Evolutionary conservation across 805 yeast genomes (phyloP), one percentile per base, ranked within the genome.

Genomic region (Candida morakotiae): DNA sequence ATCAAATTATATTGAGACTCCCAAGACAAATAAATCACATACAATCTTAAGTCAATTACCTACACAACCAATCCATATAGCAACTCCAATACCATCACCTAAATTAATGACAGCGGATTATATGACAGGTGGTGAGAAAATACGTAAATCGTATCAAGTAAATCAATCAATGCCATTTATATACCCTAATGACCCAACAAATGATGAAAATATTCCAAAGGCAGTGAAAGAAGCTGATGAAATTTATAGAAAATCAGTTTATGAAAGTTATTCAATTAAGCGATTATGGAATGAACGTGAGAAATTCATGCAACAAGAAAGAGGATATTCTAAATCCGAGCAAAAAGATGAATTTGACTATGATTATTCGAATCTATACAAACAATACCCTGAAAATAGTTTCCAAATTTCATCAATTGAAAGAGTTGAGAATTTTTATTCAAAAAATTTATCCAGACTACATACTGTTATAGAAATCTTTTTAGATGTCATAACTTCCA

Each of bases 81-180:
- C 96, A 0, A 87, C 96, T 0, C 96, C 95, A 0, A 84, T 83
- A 1, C 93, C 95, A 3, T 85, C 95, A 0, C 95, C 95, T 0
- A 81, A 84, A 1, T 44, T 57, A 9, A 56, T 63, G 5, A 66
- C 70, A 1, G 63, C 71, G 7, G 72, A 67, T 26, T 67, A 62
- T 35, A 65, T 67, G 71, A 44, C 67, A 9, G 73, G 73, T 1
- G 73, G 73, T 7, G 71, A 62, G 32, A 77, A 71, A 47, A 62
- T 71, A 7, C 61, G 81, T 41, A 69, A 76, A 41, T 68, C 75
- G 34, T 79, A 74, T 43, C 88, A 82, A 56, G 73, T 84, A 0
- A 79, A 81, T 52, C 78, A 77, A 53, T 71, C 77, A 2, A 77
- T 74, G 59, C 91, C 93, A 1, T 71, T 81, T 38, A 62, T 83